These are phyloP conservation scores for Vitis hybrid DNA, from an alignment of 177 flowering plant species.

Conservation along the genomic window DNA sequence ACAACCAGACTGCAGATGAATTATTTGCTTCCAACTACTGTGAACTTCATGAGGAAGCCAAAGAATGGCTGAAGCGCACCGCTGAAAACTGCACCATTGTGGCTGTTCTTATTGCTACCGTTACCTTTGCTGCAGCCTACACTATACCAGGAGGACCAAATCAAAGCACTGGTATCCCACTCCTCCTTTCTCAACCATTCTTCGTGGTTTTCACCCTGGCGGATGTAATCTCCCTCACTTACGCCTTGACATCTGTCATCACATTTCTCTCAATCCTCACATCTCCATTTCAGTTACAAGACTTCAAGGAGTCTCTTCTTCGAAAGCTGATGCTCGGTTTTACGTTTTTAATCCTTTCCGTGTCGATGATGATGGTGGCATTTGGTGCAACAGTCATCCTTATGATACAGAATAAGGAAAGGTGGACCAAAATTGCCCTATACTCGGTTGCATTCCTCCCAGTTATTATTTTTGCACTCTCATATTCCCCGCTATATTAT, in stretches of 20 bases:
- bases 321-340: constrained; percentile 16
- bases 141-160: no score
- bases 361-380: constrained; percentile 16
- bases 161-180: constrained; percentile 11
- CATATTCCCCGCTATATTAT: constrained; percentile 1
- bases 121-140: no score
- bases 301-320: constrained; percentile 14
- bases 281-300: constrained; percentile 11
- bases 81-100: no score
- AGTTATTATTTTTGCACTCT: neutral
- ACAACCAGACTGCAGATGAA: neutral
- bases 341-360: constrained; percentile 10
- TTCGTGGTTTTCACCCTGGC: constrained; percentile 23
- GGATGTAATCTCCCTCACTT: constrained; percentile 20
- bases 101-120: no score
- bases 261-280: constrained; percentile 20
- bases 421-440: neutral
- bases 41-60: no score
- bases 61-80: no score
- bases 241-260: constrained; percentile 8
- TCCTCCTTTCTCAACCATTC: constrained; percentile 8
- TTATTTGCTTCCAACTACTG: neutral
- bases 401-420: neutral
- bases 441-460: constrained; percentile 7
- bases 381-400: constrained; percentile 18